A percentile compares a stretch with the other conserved stretches of the same genome.
phyloP scores from a whole-genome alignment of 768 basidiomycete species.

The Russula sp. region DNA sequence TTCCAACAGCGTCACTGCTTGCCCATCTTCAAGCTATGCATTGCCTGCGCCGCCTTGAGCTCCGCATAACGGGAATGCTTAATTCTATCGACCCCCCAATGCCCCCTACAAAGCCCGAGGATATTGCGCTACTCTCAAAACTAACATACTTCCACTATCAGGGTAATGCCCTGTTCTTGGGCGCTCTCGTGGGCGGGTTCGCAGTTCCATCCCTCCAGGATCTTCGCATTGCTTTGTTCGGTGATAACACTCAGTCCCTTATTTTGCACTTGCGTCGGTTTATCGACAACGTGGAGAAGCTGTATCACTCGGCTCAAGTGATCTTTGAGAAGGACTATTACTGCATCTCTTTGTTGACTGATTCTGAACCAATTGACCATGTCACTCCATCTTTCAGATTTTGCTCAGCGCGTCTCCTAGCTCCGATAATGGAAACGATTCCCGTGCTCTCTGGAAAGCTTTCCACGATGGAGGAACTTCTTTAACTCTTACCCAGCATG shows the following conservation, averaged over 20 bases:
- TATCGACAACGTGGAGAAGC: background rate
- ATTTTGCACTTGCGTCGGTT: background rate
- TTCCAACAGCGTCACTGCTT: too few species aligned
- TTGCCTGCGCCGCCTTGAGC: background rate
- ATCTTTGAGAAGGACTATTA: accelerated
- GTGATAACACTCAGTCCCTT: too few species aligned
- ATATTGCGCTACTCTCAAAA: background rate
- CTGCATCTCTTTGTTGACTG: background rate
- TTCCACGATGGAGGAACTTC: background rate
- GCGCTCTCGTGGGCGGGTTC: background rate
- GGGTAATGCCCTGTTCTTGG: background rate
- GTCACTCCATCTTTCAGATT: background rate
- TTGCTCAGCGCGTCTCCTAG: background rate
- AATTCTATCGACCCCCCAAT: background rate
- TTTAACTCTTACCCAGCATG: background rate
- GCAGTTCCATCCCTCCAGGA: background rate
- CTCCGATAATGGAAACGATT: background rate
- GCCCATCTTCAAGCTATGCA: background rate
- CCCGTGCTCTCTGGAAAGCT: background rate
- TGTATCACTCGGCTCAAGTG: too few species aligned
- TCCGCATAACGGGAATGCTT: background rate
- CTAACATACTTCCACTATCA: background rate
- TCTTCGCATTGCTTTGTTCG: background rate
- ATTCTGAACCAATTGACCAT: background rate
- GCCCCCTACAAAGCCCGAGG: background rate